These are phyloP conservation scores for Pyricularia sp. DNA, from an alignment of 2,329 filamentous ascomycete genomes.

Conservation along the genomic window DNA sequence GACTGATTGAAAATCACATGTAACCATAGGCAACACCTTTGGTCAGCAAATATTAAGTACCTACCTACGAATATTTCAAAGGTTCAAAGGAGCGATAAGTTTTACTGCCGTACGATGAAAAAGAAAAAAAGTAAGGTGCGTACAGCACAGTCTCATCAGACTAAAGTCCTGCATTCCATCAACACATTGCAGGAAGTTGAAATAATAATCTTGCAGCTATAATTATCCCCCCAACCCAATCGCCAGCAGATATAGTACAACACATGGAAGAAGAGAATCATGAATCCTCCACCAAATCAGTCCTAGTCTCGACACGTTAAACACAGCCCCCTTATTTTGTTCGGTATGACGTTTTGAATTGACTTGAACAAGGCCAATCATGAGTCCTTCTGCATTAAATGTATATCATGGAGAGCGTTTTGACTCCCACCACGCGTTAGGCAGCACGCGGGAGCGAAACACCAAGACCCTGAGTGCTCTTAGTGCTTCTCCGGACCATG, in stretches of 20 bases:
- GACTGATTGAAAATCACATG: background rate
- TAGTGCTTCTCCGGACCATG: background rate
- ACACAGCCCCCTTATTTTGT: background rate
- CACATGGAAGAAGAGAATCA: background rate
- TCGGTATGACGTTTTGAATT: background rate
- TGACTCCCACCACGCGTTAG: background rate
- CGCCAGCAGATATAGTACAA: background rate
- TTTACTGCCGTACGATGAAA: too few relatives aligned
- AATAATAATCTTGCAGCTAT: background rate
- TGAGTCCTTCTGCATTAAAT: background rate
- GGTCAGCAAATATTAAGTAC: background rate
- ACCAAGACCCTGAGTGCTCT: background rate
- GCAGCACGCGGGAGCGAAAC: background rate
- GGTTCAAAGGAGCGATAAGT: too few relatives aligned
- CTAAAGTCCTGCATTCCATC: background rate
- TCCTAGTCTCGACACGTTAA: background rate
- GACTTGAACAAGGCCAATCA: background rate
- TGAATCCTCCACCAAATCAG: background rate
- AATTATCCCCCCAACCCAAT: background rate
- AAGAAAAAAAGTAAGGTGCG: too few relatives aligned
- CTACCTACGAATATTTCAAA: too few relatives aligned
- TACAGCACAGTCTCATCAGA: too few relatives aligned
- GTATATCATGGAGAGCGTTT: background rate
- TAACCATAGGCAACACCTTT: background rate
- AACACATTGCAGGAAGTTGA: background rate